Conservation (phyloP, 164 flowering plant species). For the Tetracentron sinense region DNA sequence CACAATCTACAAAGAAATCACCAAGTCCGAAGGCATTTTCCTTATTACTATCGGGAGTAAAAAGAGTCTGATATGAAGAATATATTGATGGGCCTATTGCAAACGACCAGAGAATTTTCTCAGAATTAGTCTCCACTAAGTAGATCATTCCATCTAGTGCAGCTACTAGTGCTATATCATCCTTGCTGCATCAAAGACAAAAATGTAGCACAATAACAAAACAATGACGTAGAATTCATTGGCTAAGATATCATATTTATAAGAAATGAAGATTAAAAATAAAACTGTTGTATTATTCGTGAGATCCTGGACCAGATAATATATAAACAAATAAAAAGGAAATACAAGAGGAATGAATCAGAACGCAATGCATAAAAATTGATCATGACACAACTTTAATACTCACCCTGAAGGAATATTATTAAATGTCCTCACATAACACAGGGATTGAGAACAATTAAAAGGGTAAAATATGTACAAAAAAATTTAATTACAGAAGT, state of each 20-base stretch:
- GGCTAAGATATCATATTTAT: no score
- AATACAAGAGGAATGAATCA: background rate
- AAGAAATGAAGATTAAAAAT: no score
- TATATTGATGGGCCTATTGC: conserved; percentile 48
- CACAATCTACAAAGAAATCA: conserved; percentile 40
- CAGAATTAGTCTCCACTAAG: conserved; percentile 33
- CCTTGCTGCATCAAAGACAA: conserved; percentile 25
- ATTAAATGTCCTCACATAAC: no score
- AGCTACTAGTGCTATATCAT: conserved; percentile 33
- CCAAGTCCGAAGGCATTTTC: conserved; percentile 20
- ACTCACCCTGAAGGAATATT: background rate
- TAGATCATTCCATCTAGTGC: conserved; percentile 49
- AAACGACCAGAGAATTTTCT: conserved; percentile 46
- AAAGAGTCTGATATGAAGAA: conserved; percentile 46
- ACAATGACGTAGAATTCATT: no score
- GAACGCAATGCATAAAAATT: background rate
- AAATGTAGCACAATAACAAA: no score
- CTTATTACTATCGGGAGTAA: conserved; percentile 19
- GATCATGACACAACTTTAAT: no score
- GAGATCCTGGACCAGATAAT: no score
- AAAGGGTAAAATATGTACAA: background rate
- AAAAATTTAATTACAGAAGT: background rate
- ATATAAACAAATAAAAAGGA: background rate
- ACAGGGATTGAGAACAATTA: background rate
- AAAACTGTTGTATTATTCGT: no score